Percentiles rank a stretch among this genome's conserved stretches.
These are phyloP conservation scores for Blastobotrys muscicola DNA, from an alignment of 805 yeast species.

Conservation along the genomic window DNA sequence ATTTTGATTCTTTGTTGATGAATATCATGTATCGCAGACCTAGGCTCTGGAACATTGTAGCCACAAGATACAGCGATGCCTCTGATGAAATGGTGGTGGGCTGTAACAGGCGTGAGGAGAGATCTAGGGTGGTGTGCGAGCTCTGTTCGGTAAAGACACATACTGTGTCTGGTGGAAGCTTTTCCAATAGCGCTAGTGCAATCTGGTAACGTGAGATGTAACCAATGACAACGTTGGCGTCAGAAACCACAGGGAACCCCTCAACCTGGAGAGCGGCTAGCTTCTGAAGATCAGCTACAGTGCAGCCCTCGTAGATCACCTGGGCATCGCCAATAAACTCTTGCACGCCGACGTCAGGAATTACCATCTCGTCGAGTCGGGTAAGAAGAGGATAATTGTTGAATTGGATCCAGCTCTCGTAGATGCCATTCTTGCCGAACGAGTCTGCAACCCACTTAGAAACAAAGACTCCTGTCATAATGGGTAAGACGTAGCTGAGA, in stretches of 20 bases:
- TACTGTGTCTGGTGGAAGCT: too few species aligned
- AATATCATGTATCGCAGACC: conserved; percentile 29
- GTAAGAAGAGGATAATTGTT: conserved; percentile 36
- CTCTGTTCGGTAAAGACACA: too few species aligned
- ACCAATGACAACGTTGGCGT: conserved; percentile 1
- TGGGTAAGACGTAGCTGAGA: conserved; percentile 69
- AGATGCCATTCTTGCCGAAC: conserved; percentile 46
- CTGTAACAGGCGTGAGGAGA: conserved; percentile 15
- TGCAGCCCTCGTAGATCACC: conserved; percentile 26
- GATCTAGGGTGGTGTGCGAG: too few species aligned
- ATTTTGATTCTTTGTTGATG: conserved; percentile 19
- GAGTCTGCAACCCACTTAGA: conserved; percentile 66
- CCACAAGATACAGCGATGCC: conserved; percentile 29
- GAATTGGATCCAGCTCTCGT: conserved; percentile 47
- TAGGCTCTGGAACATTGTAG: conserved; percentile 32
- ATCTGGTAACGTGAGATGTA: too few species aligned
- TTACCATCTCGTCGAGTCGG: conserved; percentile 31
- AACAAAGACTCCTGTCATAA: conserved; percentile 73
- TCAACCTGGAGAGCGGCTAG: conserved; percentile 13
- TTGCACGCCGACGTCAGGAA: conserved; percentile 31
- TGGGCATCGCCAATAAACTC: conserved; percentile 31
- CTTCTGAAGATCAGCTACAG: conserved; percentile 23
- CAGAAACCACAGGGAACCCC: conserved; percentile 6
- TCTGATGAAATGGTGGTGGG: conserved; percentile 26
- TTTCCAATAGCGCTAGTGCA: too few species aligned